Conservation (phyloP, 352 stramenopile genomes). For the Globisporangium cylindrosporum region DNA sequence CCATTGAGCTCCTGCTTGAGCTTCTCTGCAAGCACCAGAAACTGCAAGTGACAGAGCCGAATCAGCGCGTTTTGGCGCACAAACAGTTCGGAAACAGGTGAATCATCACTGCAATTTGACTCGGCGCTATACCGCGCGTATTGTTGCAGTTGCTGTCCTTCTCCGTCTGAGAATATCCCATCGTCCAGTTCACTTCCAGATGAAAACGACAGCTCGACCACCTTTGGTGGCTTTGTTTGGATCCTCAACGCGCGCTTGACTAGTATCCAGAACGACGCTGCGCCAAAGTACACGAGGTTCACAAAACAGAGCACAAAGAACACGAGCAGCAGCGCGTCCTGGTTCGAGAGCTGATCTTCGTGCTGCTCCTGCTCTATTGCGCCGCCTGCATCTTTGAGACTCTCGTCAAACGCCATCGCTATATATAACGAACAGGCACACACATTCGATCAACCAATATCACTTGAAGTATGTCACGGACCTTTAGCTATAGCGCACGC, state of each 20-base stretch:
- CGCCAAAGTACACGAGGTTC: constrained; percentile 25
- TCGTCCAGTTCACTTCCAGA: constrained; percentile 6
- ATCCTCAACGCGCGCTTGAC: constrained; percentile 7
- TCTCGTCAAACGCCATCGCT: constrained; percentile 20
- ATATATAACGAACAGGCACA: neutral
- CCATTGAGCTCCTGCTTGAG: constrained; percentile 41
- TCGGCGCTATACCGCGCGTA: neutral
- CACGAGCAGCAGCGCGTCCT: constrained; percentile 42
- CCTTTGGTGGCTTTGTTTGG: neutral
- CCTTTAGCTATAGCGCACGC: neutral
- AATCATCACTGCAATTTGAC: neutral
- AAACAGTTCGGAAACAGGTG: neutral
- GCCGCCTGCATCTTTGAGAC: neutral
- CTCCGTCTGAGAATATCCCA: neutral
- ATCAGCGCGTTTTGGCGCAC: constrained; percentile 28
- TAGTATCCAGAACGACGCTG: constrained; percentile 29
- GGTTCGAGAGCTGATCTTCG: constrained; percentile 37
- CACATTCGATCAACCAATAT: neutral
- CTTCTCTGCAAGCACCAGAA: constrained; percentile 42
- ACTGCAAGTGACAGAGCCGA: constrained; percentile 42
- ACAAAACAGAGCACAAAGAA: constrained; percentile 33
- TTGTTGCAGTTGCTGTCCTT: neutral
- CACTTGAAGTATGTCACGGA: neutral
- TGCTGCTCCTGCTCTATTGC: constrained; percentile 31
- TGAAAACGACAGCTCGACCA: neutral